phyloP scores from a whole-genome alignment of 345 rosid genomes.

The Ceriops tagal region DNA sequence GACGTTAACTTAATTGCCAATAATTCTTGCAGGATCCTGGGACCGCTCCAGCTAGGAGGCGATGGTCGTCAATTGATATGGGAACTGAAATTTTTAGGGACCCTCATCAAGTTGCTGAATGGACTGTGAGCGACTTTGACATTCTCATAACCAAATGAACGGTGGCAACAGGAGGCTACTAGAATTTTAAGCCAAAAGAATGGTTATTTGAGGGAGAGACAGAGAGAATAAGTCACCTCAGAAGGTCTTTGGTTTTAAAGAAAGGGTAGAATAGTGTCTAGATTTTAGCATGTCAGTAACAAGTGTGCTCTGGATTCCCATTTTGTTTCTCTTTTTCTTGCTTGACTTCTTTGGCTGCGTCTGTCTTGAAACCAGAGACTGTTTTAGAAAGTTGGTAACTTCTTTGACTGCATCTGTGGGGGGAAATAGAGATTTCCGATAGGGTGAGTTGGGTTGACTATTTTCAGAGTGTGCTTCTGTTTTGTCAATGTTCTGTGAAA shows the following conservation, averaged over 20 bases:
- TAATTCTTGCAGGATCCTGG: constrained; percentile 15
- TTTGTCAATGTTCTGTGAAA: too few species aligned
- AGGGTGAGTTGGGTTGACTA: too few species aligned
- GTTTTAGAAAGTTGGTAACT: too few species aligned
- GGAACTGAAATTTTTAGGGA: constrained; percentile 22
- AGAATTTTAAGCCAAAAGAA: background rate
- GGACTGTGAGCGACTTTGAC: constrained; percentile 26
- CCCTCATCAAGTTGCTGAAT: constrained; percentile 24
- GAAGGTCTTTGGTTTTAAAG: background rate
- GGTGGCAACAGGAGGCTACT: background rate
- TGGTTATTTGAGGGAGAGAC: background rate
- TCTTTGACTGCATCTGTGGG: too few species aligned
- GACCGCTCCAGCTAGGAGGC: constrained; percentile 17
- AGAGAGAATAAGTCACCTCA: background rate
- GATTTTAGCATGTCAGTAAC: background rate
- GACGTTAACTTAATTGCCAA: background rate
- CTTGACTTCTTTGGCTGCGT: too few species aligned
- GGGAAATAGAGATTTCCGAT: too few species aligned
- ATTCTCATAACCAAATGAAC: constrained; percentile 13
- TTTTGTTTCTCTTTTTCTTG: too few species aligned
- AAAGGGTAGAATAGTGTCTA: background rate
- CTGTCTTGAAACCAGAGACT: too few species aligned
- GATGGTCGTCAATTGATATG: constrained; percentile 29
- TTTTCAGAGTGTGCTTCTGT: too few species aligned
- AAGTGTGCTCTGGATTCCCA: too few species aligned